phyloP scores from a whole-genome alignment of 2,329 filamentous ascomycete genomes.

The Aureobasidium sp. region DNA sequence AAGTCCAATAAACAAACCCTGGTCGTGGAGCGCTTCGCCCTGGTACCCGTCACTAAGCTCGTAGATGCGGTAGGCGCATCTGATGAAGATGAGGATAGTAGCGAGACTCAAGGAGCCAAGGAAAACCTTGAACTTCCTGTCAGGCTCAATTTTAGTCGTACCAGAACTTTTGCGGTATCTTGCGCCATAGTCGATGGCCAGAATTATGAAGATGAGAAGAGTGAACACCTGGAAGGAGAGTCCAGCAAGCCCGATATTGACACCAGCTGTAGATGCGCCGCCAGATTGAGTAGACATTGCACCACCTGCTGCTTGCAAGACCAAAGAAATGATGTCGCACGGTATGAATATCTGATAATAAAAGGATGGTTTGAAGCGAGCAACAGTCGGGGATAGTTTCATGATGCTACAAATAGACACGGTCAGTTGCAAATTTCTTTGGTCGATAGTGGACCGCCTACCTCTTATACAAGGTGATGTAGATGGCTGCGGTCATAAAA shows the following conservation, averaged over 20 bases:
- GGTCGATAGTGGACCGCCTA: not conserved
- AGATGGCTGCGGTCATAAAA: slow-evolving; percentile 58
- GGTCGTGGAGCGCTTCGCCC: slow-evolving; percentile 39
- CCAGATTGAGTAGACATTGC: slow-evolving; percentile 33
- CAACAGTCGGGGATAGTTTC: slow-evolving; percentile 17
- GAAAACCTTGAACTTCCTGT: slow-evolving; percentile 46
- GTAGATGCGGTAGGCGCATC: slow-evolving; percentile 57
- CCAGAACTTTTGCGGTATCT: not conserved
- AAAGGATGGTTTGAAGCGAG: slow-evolving; percentile 19
- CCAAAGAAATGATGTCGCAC: slow-evolving; percentile 54
- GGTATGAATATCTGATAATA: slow-evolving; percentile 47
- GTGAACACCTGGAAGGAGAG: slow-evolving; percentile 55
- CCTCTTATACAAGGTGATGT: slow-evolving; percentile 47
- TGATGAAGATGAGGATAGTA: slow-evolving; percentile 51
- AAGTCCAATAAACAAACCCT: slow-evolving; percentile 19
- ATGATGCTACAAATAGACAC: slow-evolving; percentile 18
- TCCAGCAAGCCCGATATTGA: slow-evolving; percentile 60
- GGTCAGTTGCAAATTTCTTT: not conserved
- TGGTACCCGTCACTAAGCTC: slow-evolving; percentile 58
- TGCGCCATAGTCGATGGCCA: slow-evolving; percentile 44
- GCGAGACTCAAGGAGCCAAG: slow-evolving; percentile 47
- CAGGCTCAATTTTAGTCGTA: not conserved
- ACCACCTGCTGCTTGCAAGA: slow-evolving; percentile 52
- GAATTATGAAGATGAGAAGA: slow-evolving; percentile 47
- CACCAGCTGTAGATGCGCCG: slow-evolving; percentile 35